These are phyloP conservation scores for Rhodotorula sp. DNA, from an alignment of 1,284 basidiomycete species.

Conservation along the genomic window DNA sequence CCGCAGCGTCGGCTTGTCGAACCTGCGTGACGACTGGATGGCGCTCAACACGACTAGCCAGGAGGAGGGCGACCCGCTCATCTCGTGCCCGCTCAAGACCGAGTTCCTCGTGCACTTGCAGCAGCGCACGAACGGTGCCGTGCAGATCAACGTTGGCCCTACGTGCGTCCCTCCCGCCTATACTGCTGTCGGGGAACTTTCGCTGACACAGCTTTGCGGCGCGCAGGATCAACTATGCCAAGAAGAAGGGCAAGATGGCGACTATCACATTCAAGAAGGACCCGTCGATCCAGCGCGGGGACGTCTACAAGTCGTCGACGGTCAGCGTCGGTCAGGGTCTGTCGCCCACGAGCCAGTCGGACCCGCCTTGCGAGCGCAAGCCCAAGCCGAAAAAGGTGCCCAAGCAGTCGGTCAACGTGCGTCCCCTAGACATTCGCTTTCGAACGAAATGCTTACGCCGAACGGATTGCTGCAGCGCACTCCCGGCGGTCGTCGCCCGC, in stretches of 20 bases:
- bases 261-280: constrained; percentile 88
- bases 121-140: constrained; percentile 74
- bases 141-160: constrained; percentile 72
- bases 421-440: background rate
- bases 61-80: constrained; percentile 94
- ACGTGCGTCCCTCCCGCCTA: constrained; percentile 58
- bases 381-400: constrained; percentile 57
- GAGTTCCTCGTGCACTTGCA: constrained; percentile 83
- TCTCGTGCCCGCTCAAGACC: constrained; percentile 94
- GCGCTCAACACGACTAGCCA: constrained; percentile 68
- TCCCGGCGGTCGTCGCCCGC: constrained; percentile 41
- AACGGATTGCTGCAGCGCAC: constrained; percentile 38
- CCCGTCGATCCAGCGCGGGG: constrained; percentile 76
- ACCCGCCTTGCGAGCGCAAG: constrained; percentile 83
- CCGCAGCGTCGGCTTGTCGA: constrained; percentile 80
- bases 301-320: constrained; percentile 89
- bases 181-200: background rate
- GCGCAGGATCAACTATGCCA: constrained; percentile 76
- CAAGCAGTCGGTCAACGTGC: constrained; percentile 49
- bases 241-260: constrained; percentile 96
- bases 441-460: background rate
- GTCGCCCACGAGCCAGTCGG: constrained; percentile 73
- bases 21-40: constrained; percentile 92
- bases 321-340: constrained; percentile 89
- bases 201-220: constrained; percentile 8